These are phyloP conservation scores for Neoboletus subvelutipes DNA, from an alignment of 768 basidiomycete genomes.

Conservation along the genomic window DNA sequence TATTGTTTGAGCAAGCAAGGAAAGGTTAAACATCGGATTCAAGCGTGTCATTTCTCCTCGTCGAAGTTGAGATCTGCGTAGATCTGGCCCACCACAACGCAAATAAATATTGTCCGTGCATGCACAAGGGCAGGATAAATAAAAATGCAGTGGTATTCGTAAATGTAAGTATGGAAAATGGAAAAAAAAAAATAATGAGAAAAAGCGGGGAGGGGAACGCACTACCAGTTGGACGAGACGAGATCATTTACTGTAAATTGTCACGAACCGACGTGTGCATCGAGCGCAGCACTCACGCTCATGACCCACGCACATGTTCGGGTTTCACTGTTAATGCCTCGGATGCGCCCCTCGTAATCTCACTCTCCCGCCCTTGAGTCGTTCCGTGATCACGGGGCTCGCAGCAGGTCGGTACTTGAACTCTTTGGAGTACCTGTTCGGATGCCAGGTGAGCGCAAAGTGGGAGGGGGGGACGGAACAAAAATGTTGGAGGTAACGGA, in stretches of 20 bases:
- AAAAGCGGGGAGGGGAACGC: no score
- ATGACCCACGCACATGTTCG: no score
- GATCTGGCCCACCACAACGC: no score
- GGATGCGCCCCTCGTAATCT: slow-evolving; percentile 70
- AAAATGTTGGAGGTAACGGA: slow-evolving; percentile 39
- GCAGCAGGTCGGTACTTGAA: slow-evolving; percentile 83
- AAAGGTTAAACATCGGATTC: no score
- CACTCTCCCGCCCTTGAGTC: slow-evolving; percentile 65
- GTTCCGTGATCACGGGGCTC: slow-evolving; percentile 79
- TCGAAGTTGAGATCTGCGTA: no score
- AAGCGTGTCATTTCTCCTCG: no score
- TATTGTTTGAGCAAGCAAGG: no score
- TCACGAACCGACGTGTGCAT: background rate
- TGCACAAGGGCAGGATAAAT: background rate
- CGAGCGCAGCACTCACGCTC: background rate
- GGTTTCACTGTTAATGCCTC: background rate
- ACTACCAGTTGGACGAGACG: background rate
- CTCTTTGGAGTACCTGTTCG: slow-evolving; percentile 76
- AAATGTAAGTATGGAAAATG: background rate
- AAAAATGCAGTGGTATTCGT: background rate
- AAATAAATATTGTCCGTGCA: background rate
- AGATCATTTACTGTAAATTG: no score
- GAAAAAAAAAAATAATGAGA: no score
- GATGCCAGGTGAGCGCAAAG: background rate
- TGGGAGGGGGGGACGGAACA: no score